Base-by-base conservation (phyloP, 306 rosid species). In the Gynostemma pentaphyllum region DNA sequence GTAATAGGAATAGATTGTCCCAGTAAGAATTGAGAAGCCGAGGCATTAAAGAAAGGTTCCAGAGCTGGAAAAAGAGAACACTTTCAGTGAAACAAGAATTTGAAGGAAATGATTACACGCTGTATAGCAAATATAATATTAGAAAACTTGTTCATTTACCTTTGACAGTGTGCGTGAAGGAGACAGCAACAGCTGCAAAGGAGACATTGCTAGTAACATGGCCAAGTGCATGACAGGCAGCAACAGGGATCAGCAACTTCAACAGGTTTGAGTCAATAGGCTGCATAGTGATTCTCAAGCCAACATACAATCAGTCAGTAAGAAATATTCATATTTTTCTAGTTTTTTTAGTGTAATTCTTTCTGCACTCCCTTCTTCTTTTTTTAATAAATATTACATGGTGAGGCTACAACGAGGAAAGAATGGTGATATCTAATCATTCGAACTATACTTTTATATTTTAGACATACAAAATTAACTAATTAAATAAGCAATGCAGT, bases 151-250 rank as follows among this genome's bases (percentile, higher is more conserved):
- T 28, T 21, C 23, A 46, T 59, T 9, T 51, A 60, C 62, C 86
- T 81, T 81, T 81, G 75, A 81, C 16, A 32, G 86, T 81, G 54
- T 81, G 86, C 3, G 86, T 75, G 74, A 81, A 81, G 9, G 86
- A 81, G 72, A 81, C 86, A 29, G 86, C 86, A 34, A 81, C 86
- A 12, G 86, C 82, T 10, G 86, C 86, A 45, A 81, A 81, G 8
- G 86, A 81, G 70, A 81, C 83, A 46, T 81, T 81, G 69, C 80
- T 74, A 36, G 80, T 81, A 47, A 81, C 86, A 18, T 81, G 86
- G 37, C 86, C 86, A 32, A 78, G 72, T 19, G 86, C 86, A 41
- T 81, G 86, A 50, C 86, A 81, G 68, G 63, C 69, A 1, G 86
- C 86, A 21, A 81, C 86, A 7, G 86, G 86, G 56, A 74, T 60